A percentile compares a stretch with the other conserved stretches of the same genome.
phyloP scores from a whole-genome alignment of 192 early-diverging fungal species.

The Kappamyces sp. region DNA sequence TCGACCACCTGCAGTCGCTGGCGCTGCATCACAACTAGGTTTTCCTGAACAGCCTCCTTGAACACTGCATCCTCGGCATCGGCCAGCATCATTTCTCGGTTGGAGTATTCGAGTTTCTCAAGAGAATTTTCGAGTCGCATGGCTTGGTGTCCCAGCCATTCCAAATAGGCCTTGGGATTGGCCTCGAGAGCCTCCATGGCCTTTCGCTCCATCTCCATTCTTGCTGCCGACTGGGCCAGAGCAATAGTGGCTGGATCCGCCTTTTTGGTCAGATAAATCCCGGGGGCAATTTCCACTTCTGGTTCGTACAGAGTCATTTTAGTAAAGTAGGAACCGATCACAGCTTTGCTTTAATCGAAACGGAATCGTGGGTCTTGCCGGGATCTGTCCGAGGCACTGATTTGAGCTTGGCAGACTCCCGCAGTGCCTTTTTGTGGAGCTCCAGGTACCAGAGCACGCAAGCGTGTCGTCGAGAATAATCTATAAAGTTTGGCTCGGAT shows the following conservation, averaged over 20 bases:
- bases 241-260: too few species aligned
- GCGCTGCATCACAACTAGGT: too few species aligned
- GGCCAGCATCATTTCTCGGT: conserved; percentile 12
- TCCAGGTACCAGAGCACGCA: conserved; percentile 5
- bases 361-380: too few species aligned
- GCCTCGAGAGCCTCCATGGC: conserved; percentile 10
- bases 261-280: conserved; percentile 15
- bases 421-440: conserved; percentile 9
- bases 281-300: conserved; percentile 18
- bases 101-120: conserved; percentile 8
- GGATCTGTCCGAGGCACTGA: too few species aligned
- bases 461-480: conserved; percentile 10
- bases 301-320: not conserved
- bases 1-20: too few species aligned
- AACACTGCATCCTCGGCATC: conserved; percentile 10
- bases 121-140: not conserved
- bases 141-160: conserved; percentile 1
- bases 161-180: conserved; percentile 11
- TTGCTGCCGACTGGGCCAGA: not conserved
- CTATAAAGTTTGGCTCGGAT: conserved; percentile 4
- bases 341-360: too few species aligned
- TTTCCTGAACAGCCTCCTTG: not conserved
- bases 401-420: too few species aligned
- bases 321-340: not conserved
- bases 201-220: conserved; percentile 2